Evolutionary conservation across 129 eudicot species (phyloP).

Genomic region (Flaveria ramosissima): DNA sequence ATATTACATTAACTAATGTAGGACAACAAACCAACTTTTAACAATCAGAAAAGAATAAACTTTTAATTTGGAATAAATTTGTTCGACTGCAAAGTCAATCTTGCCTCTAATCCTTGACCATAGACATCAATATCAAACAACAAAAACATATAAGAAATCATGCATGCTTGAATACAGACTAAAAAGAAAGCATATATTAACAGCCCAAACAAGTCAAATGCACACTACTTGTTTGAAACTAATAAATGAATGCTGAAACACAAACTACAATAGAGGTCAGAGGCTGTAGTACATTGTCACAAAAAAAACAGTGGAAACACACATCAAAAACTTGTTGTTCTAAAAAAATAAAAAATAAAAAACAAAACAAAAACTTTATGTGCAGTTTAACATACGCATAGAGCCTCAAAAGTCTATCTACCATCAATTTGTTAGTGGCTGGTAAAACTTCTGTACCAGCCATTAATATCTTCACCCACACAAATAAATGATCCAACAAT

Average conservation of each 20-base stretch:
- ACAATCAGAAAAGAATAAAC: background rate
- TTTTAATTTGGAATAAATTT: constrained; percentile 5
- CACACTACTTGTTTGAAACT: constrained; percentile 5
- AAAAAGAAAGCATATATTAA: no score
- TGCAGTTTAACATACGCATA: constrained; percentile 5
- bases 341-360: no score
- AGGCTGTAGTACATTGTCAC: background rate
- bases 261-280: background rate
- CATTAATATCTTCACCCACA: constrained; percentile 4
- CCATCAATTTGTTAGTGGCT: background rate
- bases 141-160: background rate
- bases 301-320: background rate
- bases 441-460: background rate
- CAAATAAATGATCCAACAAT: background rate
- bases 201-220: no score
- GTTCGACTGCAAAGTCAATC: constrained; percentile 25
- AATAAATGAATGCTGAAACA: background rate
- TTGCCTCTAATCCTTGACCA: constrained; percentile 11
- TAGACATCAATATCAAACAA: constrained; percentile 4
- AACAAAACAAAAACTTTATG: constrained; percentile 3
- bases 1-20: background rate
- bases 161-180: background rate
- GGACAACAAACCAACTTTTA: background rate
- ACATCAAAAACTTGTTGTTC: no score
- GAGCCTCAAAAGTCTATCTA: constrained; percentile 10